Conservation (phyloP, 78 protist species). For the slime mould (Dictyostelium discoideum) region dicty_2.7 NC_007091.3:2393501-2394000, state of each 20-base stretch:
- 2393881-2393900: conserved; percentile 5
- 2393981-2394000: neutral
- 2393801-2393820: conserved; percentile 25
- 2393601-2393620: too few species aligned
- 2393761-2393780: neutral
- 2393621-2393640: neutral
- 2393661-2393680: neutral
- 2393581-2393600: too few species aligned
- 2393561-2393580: too few species aligned
- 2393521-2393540: conserved; percentile 1
- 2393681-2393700: neutral
- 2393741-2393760: neutral
- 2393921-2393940: too few species aligned
- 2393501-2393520: neutral
- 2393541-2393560: neutral
- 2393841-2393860: conserved; percentile 50
- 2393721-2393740: neutral
- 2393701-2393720: neutral
- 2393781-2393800: conserved; percentile 60
- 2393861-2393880: conserved; percentile 49
- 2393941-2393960: too few species aligned
- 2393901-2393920: neutral
- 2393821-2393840: conserved; percentile 45
- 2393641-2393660: neutral
- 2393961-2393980: too few species aligned